Base-by-base conservation (phyloP, 257 asterid species). In the Solanum peruvianum region DNA sequence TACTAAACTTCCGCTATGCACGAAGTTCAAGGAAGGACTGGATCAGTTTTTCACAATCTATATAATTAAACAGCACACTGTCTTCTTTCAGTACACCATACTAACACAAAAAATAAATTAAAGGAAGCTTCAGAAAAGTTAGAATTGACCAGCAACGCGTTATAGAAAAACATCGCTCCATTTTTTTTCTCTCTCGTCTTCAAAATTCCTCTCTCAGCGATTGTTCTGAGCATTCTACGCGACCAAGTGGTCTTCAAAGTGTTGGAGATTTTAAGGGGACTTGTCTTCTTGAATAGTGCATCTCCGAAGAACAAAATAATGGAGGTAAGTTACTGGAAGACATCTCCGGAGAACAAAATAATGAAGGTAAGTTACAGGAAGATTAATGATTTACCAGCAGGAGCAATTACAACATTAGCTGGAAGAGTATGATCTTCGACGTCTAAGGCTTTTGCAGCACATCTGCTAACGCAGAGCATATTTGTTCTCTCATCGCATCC, bases 401-500 rank as follows among this genome's bases (percentile, higher is more conserved):
- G 42, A 78, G 44, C 6, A 2, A 47, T 47, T 47, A 18, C 11
- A 47, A 45, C 44, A 80, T 29, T 47, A 47, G 84, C 66, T 45
- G 27, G 84, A 47, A 88, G 49, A 82, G 25, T 84, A 45, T 5
- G 31, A 52, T 33, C 49, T 73, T 13, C 31, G 13, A 16, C 52
- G 87, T 76, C 91, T 91, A 92, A 80, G 80, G 89, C 87, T 87
- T 92, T 64, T 89, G 93, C 86, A 95, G 83, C 89, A 88, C 76
- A 84, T 86, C 91, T 49, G 87, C 89, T 93, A 96, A 87, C 83
- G 69, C 82, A 80, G 96, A 91, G 89, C 80, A 88, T 84, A 96
- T 87, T 85, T 91, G 94, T 52, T 93, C 98, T 88, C 88, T 92
- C 93, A 92, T 92, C 70, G 95, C 91, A 92, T 96, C 99, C 89